Evolutionary conservation across 139 green algal species (phyloP), one percentile per base, ranked within the genome.

Genomic region (Axilococcus clingmanii): DNA sequence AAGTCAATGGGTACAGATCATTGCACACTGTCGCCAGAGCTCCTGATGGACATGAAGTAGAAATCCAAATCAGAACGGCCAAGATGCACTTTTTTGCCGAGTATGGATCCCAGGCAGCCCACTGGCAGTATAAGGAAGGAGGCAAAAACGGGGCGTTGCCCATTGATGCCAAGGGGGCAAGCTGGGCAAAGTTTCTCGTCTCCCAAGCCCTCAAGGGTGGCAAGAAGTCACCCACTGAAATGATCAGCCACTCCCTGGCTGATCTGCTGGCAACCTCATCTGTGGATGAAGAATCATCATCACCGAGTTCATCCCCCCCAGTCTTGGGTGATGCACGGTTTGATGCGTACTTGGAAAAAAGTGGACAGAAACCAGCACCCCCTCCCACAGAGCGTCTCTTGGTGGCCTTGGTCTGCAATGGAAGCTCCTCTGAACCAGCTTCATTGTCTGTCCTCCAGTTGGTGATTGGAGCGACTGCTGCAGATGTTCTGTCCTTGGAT

Each of bases 41-140:
- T 60, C 9, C 68, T 75, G 36, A 64, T 84, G 48, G 56, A 36
- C 49, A 57, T 55, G 48, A 56, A 20, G 44, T 85, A 14, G 80
- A 83, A 62, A 55, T 86, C 22, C 87, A 95, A 62, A 92, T 97
- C 48, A 76, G 89, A 48, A 95, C 87, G n/a, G 55, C 61, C 48
- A 88, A 94, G 57, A 96, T 96, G 88, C 88, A 96, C 70, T 81
- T 75, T 52, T 71, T 86, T 2, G 84, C 87, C 0, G 90, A 97
- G 72, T 93, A 88, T 29, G 90, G 90, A 28, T 63, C 91, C 11
- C 55, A 59, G 20, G 85, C 89, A 1, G 86, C 88, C 16, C 90
- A 97, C 68, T 97, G 90, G 90, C 77, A 81, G 33, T 97, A 97
- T 76, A 97, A 97, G 75, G 90, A 96, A 72, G 38, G 35, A 1